Base-by-base conservation (phyloP, 2,329 filamentous ascomycete species). In the Diplodia corticola region DNA sequence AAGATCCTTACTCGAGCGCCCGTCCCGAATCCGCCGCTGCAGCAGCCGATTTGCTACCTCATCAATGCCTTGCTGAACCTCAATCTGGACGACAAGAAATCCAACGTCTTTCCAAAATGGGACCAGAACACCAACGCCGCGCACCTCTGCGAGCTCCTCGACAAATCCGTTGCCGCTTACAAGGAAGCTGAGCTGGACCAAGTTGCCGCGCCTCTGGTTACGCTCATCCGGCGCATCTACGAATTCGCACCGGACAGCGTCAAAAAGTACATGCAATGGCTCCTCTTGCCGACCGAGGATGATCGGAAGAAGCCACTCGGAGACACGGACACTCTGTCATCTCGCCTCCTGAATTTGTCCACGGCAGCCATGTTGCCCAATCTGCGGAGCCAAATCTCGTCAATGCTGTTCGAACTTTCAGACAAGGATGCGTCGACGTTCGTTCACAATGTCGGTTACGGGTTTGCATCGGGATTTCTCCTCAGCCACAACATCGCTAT, bases 361-460 rank as follows among this genome's bases (percentile, higher is more conserved):
- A 91, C 89, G 5, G 91, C 91, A 15, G 86, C 93, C 0, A 78
- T 87, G 50, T 85, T 91, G 0, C 87, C 91, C 0, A 88, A 89
- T 46, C 81, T 97, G 3, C 87, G 92, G 20, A 88, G 91, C 54
- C 86, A 87, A 20, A 89, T 96, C 63, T 91, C 91, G 0, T 84
- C 89, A 33, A 83, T 99, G 26, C 85, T 97, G 68, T 99, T 96
- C 75, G 91, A 96, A 69, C 83, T 98, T 30, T 97, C 93, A 0
- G 90, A 89, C 69, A 91, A 89, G 71, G 89, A 97, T 71, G 86
- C 93, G 0, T 85, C 85, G 17, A 90, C 84, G 33, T 95, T 97
- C 73, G 91, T 98, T 0, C 85, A 91, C 61, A 97, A 97, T 71
- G 91, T 99, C 13, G 95, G 95, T 0, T 99, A 97, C 74, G 95